phyloP scores from a whole-genome alignment of 2,329 filamentous ascomycete species.

The Talaromyces sp. region DNA sequence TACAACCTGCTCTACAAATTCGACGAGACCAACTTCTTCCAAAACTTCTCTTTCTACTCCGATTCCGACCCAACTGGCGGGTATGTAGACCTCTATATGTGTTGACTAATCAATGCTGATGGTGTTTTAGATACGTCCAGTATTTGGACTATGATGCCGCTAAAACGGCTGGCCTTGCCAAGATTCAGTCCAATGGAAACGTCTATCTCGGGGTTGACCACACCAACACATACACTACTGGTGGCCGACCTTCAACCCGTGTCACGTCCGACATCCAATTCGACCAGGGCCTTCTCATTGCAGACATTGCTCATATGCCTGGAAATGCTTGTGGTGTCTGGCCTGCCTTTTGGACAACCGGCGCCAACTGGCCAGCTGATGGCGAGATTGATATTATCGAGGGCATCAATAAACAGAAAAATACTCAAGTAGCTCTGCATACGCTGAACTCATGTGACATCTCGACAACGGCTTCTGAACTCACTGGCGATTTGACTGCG shows the following conservation, averaged over 20 bases:
- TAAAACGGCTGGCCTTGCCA: constrained; percentile 35
- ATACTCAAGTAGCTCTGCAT: constrained; percentile 50
- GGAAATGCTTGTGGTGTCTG: constrained; percentile 49
- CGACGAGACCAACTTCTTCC: constrained; percentile 48
- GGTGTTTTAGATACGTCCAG: constrained; percentile 35
- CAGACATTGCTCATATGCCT: constrained; percentile 50
- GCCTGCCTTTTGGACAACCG: constrained; percentile 50
- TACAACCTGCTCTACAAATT: constrained; percentile 44
- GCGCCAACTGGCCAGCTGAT: constrained; percentile 40
- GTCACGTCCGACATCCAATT: constrained; percentile 45
- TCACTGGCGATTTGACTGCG: constrained; percentile 49
- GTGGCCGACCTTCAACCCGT: constrained; percentile 45
- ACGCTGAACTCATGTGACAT: constrained; percentile 46
- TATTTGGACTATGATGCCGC: constrained; percentile 45
- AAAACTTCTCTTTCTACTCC: constrained; percentile 50
- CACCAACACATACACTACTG: constrained; percentile 34
- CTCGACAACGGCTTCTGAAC: constrained; percentile 37
- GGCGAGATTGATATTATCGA: constrained; percentile 53
- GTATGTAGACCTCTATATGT: constrained; percentile 26
- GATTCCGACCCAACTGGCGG: constrained; percentile 49
- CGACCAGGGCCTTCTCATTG: constrained; percentile 46
- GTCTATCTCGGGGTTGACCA: constrained; percentile 48
- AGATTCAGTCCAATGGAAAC: constrained; percentile 31
- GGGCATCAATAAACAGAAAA: constrained; percentile 46
- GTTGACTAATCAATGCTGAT: background rate